These are phyloP conservation scores for Pythium insidiosum DNA, from an alignment of 352 stramenopile genomes.

Conservation along the genomic window DNA sequence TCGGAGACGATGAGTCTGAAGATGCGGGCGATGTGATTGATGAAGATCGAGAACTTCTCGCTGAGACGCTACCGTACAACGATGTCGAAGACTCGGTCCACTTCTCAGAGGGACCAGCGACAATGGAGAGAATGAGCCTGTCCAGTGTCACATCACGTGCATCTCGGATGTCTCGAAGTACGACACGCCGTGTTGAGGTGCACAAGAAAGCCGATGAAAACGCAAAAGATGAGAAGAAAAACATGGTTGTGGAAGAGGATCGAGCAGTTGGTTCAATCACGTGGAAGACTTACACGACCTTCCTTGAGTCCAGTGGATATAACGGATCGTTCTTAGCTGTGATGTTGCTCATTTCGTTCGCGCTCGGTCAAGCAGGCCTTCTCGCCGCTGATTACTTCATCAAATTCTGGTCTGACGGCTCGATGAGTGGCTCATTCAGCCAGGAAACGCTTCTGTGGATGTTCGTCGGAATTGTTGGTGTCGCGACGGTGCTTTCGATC, in stretches of 20 bases:
- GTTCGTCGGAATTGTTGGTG: constrained; percentile 6
- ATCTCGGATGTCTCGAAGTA: too few species aligned
- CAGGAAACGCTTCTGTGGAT: constrained; percentile 10
- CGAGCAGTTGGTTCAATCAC: constrained; percentile 9
- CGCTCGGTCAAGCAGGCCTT: constrained; percentile 7
- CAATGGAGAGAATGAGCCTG: constrained; percentile 1
- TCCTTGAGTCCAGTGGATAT: constrained; percentile 6
- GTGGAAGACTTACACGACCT: constrained; percentile 11
- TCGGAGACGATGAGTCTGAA: too few species aligned
- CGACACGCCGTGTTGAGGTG: too few species aligned
- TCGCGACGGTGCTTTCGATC: constrained; percentile 19
- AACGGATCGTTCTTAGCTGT: constrained; percentile 1
- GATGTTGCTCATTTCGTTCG: constrained; percentile 7
- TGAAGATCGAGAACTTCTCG: too few species aligned
- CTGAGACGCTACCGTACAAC: too few species aligned
- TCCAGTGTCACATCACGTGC: not conserved
- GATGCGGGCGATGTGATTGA: too few species aligned
- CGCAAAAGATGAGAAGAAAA: not conserved
- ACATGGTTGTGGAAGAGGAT: constrained; percentile 17
- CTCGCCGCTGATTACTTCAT: constrained; percentile 17
- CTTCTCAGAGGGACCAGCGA: not conserved
- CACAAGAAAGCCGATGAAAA: not conserved
- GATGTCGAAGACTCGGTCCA: not conserved
- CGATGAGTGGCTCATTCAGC: not conserved
- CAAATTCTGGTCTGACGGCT: constrained; percentile 19